phyloP scores from a whole-genome alignment of 2,329 filamentous ascomycete genomes.

The Coniochaeta ligniaria region DNA sequence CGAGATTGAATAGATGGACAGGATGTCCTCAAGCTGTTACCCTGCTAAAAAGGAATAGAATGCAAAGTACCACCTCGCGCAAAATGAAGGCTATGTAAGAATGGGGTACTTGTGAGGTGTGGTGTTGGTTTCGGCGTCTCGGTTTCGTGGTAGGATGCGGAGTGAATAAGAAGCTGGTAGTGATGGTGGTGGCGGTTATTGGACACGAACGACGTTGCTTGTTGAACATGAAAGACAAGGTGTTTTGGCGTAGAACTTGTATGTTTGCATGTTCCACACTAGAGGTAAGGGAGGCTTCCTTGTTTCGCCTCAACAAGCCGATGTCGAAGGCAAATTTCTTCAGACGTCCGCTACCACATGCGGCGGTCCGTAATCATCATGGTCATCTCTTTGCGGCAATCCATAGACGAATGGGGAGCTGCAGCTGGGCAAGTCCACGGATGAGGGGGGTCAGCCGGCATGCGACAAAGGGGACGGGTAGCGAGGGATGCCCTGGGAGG shows the following conservation, averaged over 20 bases:
- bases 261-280: background rate
- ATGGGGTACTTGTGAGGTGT: no score
- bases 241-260: background rate
- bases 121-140: no score
- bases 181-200: no score
- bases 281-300: background rate
- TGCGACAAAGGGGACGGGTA: background rate
- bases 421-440: background rate
- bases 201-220: no score
- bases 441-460: background rate
- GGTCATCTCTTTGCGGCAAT: background rate
- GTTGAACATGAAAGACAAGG: no score
- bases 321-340: background rate
- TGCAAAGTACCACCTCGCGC: background rate
- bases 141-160: background rate
- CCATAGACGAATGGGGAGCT: background rate
- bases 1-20: background rate
- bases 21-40: background rate
- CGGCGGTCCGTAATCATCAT: background rate
- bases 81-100: no score
- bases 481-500: background rate
- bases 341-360: background rate
- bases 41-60: background rate
- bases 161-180: background rate
- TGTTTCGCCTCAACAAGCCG: background rate